Conservation (phyloP, 208 protist species). For the Trypanosomatidae sp. region DNA sequence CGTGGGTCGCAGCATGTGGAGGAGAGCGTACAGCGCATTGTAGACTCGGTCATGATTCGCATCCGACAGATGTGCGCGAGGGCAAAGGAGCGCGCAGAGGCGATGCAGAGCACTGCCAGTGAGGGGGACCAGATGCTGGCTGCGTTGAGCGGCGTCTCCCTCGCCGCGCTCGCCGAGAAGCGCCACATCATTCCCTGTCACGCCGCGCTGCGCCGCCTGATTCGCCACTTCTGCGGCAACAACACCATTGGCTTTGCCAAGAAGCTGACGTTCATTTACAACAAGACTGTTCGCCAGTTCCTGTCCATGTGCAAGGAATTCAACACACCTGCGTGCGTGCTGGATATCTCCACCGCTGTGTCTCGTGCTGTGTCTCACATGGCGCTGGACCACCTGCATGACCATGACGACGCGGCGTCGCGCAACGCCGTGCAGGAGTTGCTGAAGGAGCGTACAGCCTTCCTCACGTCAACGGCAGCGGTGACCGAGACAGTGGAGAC, state of each 20-base stretch:
- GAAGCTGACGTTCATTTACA: conserved; percentile 66
- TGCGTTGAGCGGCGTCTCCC: conserved; percentile 53
- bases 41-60: conserved; percentile 44
- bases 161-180: conserved; percentile 45
- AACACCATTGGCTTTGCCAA: conserved; percentile 65
- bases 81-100: conserved; percentile 28
- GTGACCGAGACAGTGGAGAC: conserved; percentile 46
- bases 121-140: conserved; percentile 55
- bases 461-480: conserved; percentile 41
- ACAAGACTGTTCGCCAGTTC: conserved; percentile 51
- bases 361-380: conserved; percentile 47
- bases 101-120: conserved; percentile 27
- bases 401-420: conserved; percentile 19
- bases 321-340: conserved; percentile 39
- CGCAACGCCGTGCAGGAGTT: conserved; percentile 32
- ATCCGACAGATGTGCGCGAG: conserved; percentile 42
- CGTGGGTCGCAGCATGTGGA: conserved; percentile 55
- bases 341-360: conserved; percentile 36
- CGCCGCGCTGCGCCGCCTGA: conserved; percentile 29
- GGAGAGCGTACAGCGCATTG: conserved; percentile 51
- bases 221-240: conserved; percentile 47
- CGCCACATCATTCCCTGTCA: conserved; percentile 59
- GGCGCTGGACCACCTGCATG: conserved; percentile 36
- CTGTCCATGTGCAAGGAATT: conserved; percentile 59
- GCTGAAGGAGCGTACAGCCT: conserved; percentile 49